Evolutionary conservation across 306 rosid genomes (phyloP).

Genomic region (Lathyrus tuberosus): DNA sequence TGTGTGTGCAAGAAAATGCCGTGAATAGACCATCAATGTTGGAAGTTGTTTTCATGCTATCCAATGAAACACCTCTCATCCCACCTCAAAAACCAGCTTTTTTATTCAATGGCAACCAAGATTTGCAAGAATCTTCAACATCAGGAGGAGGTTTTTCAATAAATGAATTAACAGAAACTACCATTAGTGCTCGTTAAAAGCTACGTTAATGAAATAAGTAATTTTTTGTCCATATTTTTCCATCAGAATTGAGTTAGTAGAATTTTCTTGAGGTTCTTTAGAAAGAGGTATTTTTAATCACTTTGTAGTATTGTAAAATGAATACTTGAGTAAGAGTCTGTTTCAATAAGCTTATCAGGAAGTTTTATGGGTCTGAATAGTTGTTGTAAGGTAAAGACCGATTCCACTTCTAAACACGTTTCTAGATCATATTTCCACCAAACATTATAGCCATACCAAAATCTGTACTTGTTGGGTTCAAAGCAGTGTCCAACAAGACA

Average conservation of each 20-base stretch:
- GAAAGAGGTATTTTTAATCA: neutral
- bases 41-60: slow-evolving; percentile 56
- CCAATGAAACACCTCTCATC: slow-evolving; percentile 49
- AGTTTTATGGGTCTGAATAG: neutral
- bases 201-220: neutral
- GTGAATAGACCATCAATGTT: slow-evolving; percentile 53
- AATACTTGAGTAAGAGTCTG: neutral
- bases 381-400: neutral
- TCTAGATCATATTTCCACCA: neutral
- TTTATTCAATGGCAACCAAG: slow-evolving; percentile 35
- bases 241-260: neutral
- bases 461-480: slow-evolving; percentile 72
- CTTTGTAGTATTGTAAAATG: neutral
- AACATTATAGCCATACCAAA: slow-evolving; percentile 77
- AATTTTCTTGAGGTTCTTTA: neutral
- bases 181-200: slow-evolving; percentile 35
- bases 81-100: slow-evolving; percentile 56
- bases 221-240: neutral
- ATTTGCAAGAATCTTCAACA: slow-evolving; percentile 22
- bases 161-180: slow-evolving; percentile 42
- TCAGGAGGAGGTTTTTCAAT: slow-evolving; percentile 46
- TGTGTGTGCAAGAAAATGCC: slow-evolving; percentile 59
- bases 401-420: no score
- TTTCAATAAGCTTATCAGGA: neutral
- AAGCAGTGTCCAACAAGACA: neutral